These are phyloP conservation scores for Eucalyptus tenuipes DNA, from an alignment of 345 rosid genomes.

Conservation along the genomic window DNA sequence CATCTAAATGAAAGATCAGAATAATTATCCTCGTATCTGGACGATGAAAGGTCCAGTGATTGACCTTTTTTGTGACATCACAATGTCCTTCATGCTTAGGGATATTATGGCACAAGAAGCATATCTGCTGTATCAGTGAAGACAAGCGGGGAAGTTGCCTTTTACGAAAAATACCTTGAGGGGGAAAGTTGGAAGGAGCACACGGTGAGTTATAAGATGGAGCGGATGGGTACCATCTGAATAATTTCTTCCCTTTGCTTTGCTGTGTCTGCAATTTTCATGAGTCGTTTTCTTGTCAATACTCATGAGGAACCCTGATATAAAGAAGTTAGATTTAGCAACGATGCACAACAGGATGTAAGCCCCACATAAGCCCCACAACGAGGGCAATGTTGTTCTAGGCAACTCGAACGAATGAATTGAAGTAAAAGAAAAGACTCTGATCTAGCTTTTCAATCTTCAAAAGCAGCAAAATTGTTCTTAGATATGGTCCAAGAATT, in stretches of 20 bases:
- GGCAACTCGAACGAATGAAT: not conserved
- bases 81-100: conserved; percentile 15
- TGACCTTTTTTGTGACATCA: not conserved
- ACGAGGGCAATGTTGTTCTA: not conserved
- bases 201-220: conserved; percentile 7
- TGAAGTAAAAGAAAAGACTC: not conserved
- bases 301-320: not conserved
- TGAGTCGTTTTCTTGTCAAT: not conserved
- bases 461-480: not conserved
- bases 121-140: conserved; percentile 39
- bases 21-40: not conserved
- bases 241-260: not conserved
- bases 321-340: not conserved
- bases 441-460: not conserved
- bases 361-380: not conserved
- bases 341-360: not conserved
- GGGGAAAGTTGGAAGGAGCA: conserved; percentile 45
- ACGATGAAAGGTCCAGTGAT: not conserved
- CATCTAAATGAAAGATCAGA: not conserved
- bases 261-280: not conserved
- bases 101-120: conserved; percentile 69
- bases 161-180: conserved; percentile 48
- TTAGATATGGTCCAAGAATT: not conserved
- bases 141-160: conserved; percentile 28
- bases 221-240: not conserved